Evolutionary conservation across 768 basidiomycete species (phyloP).

Genomic region (Pisolithus albus): DNA sequence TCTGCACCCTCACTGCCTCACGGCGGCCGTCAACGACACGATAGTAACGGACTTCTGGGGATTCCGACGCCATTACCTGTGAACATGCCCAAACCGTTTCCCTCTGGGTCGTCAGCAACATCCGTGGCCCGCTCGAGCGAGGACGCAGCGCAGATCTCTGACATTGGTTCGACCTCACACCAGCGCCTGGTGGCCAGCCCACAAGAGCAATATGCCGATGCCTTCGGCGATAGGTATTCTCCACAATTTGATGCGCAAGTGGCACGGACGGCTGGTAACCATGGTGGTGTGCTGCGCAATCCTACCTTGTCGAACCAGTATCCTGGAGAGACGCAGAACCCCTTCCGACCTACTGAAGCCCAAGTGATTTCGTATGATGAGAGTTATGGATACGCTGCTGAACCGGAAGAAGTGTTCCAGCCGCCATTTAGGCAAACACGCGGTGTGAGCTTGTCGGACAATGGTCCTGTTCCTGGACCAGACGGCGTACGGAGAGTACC

Average conservation of each 20-base stretch:
- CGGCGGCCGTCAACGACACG: constrained; percentile 48
- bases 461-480: constrained; percentile 74
- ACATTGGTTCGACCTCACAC: constrained; percentile 33
- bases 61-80: constrained; percentile 70
- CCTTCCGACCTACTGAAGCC: constrained; percentile 48
- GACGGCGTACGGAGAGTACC: constrained; percentile 78
- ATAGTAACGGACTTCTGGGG: constrained; percentile 65
- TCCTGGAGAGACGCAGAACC: constrained; percentile 46
- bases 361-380: constrained; percentile 35
- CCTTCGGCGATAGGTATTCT: constrained; percentile 14
- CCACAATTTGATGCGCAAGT: constrained; percentile 37
- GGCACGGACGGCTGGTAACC: constrained; percentile 30
- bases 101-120: constrained; percentile 35
- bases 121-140: constrained; percentile 45
- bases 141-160: constrained; percentile 30
- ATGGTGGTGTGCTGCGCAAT: constrained; percentile 36
- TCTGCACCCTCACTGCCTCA: constrained; percentile 35
- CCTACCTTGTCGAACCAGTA: constrained; percentile 31
- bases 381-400: constrained; percentile 26
- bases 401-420: constrained; percentile 31
- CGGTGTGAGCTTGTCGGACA: constrained; percentile 74
- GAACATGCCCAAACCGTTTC: constrained; percentile 35
- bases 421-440: constrained; percentile 29
- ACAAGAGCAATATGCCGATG: constrained; percentile 27
- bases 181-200: constrained; percentile 37